phyloP scores from a whole-genome alignment of 2,329 filamentous ascomycete species.

The Catunica adiposa region DNA sequence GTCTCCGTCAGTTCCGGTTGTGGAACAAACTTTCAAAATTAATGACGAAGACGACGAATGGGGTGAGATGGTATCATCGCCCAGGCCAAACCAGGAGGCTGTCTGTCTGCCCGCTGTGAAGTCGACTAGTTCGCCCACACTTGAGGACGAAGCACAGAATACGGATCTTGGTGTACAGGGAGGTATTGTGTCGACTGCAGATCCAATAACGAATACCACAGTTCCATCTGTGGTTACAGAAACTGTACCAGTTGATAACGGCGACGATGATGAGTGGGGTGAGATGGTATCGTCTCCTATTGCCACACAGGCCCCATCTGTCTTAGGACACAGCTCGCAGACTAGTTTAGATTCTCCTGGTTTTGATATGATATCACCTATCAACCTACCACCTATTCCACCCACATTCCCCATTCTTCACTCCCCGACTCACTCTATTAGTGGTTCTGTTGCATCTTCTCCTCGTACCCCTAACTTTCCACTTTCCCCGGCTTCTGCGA shows the following conservation, averaged over 20 bases:
- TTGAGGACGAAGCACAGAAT: background rate
- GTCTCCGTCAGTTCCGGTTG: background rate
- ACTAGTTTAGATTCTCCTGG: background rate
- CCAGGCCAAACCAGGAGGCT: background rate
- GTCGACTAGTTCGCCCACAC: conserved; percentile 5
- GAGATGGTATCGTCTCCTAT: conserved; percentile 32
- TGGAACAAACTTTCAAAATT: background rate
- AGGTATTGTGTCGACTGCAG: conserved; percentile 33
- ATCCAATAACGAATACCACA: background rate
- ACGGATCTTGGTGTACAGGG: conserved; percentile 24
- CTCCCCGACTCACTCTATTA: conserved; percentile 11
- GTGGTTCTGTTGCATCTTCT: conserved; percentile 9
- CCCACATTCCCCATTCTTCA: conserved; percentile 5
- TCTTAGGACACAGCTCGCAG: background rate
- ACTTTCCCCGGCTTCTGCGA: background rate
- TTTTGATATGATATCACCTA: conserved; percentile 1
- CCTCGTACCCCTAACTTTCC: conserved; percentile 6
- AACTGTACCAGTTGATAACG: conserved; percentile 16
- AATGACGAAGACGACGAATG: conserved; percentile 35
- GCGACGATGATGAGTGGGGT: conserved; percentile 40
- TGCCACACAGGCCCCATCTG: background rate
- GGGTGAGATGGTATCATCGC: conserved; percentile 40
- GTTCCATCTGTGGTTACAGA: background rate
- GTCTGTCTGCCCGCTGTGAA: background rate
- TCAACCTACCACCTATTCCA: conserved; percentile 10